Evolutionary conservation across 495 filamentous ascomycete species (phyloP), one percentile per base, ranked within the genome.

Genomic region (Penicillium verhagenii): DNA sequence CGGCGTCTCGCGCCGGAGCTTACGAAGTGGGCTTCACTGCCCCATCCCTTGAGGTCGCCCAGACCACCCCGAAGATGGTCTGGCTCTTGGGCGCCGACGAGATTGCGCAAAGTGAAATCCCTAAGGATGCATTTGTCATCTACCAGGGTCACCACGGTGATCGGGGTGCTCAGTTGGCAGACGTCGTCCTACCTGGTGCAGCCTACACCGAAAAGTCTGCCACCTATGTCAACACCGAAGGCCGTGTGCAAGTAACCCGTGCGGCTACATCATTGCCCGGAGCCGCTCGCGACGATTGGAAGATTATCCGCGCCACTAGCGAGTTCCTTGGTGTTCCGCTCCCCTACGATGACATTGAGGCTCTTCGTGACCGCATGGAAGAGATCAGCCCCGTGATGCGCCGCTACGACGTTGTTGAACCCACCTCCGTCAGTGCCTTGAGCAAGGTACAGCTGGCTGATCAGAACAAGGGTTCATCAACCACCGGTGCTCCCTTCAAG

Each of bases 131-230:
- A 8, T 97, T 97, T 73, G 87, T 98, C 55, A 79, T 98, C 68
- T 98, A 98, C 75, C 94, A 98, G 72, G 94, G 94, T 56, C 94
- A 98, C 72, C 94, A 98, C 67, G 94, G 94, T 69, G 94, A 98
- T 76, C 79, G 82, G 31, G 95, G 93, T 50, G 95, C 94, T 31
- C 87, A 95, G 72, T 79, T 95, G 57, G 94, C 94, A 13, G 93
- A 98, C 66, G 85, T 98, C 57, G 85, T 98, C 58, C 87, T 98
- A 18, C 94, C 94, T 24, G 92, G 91, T 51, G 91, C 91, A 16
- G 91, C 94, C 3, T 97, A 96, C 75, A 97, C 93, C 11, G 94
- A 98, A 78, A 98, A 98, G 77, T 82, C 86, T n/a, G 94, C 85
- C 25, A 98, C 94, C 13, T 97, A 93, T 57, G 82, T 98, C 74